These are phyloP conservation scores for Balamuthia mandrillaris DNA, from an alignment of 208 protist genomes.

Conservation along the genomic window DNA sequence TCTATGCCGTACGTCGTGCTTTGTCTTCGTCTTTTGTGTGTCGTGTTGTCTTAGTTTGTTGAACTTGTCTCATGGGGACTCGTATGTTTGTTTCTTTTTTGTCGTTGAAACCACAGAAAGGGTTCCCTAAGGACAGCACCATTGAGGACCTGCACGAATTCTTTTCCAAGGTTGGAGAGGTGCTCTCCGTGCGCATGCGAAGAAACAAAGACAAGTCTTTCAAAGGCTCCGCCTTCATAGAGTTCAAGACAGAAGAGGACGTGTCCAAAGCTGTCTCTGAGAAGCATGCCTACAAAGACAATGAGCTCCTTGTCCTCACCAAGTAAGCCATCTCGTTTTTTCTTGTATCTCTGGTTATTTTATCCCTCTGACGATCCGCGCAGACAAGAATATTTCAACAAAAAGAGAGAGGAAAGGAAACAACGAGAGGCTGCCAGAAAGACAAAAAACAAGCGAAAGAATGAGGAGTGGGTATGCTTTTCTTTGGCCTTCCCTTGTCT, in stretches of 20 bases:
- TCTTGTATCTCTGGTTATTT: too few relatives aligned
- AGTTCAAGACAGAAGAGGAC: conserved; percentile 12
- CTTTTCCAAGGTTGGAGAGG: background rate
- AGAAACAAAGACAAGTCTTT: background rate
- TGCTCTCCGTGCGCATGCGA: background rate
- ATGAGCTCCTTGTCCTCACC: too few relatives aligned
- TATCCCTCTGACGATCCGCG: too few relatives aligned
- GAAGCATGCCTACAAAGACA: too few relatives aligned
- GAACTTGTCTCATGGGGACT: background rate
- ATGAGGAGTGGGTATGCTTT: too few relatives aligned
- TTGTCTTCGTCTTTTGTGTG: background rate
- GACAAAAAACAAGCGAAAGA: too few relatives aligned
- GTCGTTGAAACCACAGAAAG: background rate
- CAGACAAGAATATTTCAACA: too few relatives aligned
- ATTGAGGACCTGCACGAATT: background rate
- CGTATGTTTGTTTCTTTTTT: background rate
- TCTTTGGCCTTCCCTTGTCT: too few relatives aligned
- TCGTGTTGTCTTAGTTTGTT: background rate
- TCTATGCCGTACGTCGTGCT: background rate
- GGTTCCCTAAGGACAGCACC: background rate
- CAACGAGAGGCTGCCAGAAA: too few relatives aligned
- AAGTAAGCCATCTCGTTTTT: too few relatives aligned
- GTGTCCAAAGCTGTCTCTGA: too few relatives aligned
- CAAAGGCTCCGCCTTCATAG: background rate
- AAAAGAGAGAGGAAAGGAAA: too few relatives aligned